A percentile compares a stretch with the other conserved stretches of the same genome.
Evolutionary conservation across 768 basidiomycete genomes (phyloP).

Genomic region (Podaxis sp.): DNA sequence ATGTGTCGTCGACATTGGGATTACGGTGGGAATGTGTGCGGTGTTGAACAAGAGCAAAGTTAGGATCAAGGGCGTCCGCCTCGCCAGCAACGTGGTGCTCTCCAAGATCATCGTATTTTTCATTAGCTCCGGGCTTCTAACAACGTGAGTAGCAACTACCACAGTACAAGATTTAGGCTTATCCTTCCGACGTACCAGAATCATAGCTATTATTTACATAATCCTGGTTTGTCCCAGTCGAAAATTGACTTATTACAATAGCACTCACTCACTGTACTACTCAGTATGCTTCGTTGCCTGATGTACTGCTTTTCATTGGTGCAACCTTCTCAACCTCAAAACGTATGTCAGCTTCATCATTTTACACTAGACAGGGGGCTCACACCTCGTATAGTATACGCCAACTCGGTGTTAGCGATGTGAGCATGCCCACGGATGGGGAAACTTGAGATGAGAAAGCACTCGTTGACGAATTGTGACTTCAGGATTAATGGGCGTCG

Average conservation of each 20-base stretch:
- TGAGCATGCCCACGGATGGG: neutral
- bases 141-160: neutral
- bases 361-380: neutral
- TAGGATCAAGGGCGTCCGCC: constrained; percentile 3
- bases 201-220: constrained; percentile 11
- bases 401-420: constrained; percentile 13
- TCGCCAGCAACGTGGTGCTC: constrained; percentile 6
- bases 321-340: constrained; percentile 13
- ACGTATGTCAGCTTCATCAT: neutral
- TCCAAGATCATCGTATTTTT: constrained; percentile 15
- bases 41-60: constrained; percentile 9
- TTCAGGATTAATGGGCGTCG: constrained; percentile 11
- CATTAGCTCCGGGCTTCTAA: constrained; percentile 11
- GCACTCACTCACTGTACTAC: neutral
- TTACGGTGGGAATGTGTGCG: constrained; percentile 8
- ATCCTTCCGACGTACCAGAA: neutral
- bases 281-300: constrained; percentile 6
- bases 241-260: neutral
- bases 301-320: constrained; percentile 6
- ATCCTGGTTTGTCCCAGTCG: neutral
- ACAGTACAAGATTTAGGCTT: neutral
- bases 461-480: neutral
- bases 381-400: neutral
- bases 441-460: neutral
- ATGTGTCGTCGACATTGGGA: constrained; percentile 11